These are phyloP conservation scores for Sequoia sempervirens DNA, from an alignment of 75 land plant genomes.

Conservation along the genomic window DNA sequence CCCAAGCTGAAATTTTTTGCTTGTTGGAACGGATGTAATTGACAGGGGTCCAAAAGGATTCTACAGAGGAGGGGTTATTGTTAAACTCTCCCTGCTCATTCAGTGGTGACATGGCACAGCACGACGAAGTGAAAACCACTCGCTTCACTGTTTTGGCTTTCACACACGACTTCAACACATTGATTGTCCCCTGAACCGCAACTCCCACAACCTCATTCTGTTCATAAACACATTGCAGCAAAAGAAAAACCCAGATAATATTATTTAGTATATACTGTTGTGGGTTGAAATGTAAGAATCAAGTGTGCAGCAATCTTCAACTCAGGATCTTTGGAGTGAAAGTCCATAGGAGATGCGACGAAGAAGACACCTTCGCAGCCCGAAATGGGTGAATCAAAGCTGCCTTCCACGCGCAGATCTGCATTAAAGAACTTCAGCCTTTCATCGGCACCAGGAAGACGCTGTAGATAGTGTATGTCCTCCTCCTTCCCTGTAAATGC, in stretches of 20 bases:
- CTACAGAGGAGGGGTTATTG: neutral
- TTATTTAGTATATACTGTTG: too few relatives aligned
- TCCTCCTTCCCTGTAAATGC: too few relatives aligned
- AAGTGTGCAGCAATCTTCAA: too few relatives aligned
- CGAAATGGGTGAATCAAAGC: conserved; percentile 44
- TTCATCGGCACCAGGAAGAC: conserved; percentile 52
- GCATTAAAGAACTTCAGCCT: conserved; percentile 56
- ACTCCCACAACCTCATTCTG: conserved; percentile 17
- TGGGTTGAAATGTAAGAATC: too few relatives aligned
- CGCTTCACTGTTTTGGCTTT: conserved; percentile 21
- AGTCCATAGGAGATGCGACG: too few relatives aligned
- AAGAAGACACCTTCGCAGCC: conserved; percentile 43
- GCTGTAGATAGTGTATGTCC: neutral
- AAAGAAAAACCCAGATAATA: too few relatives aligned
- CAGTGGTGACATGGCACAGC: neutral
- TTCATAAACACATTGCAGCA: neutral
- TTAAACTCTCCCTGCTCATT: neutral
- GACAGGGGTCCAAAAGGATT: neutral
- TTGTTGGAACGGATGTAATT: neutral
- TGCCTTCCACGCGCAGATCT: conserved; percentile 48
- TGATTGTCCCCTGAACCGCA: conserved; percentile 20
- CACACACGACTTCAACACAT: conserved; percentile 30
- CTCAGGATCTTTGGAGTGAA: too few relatives aligned
- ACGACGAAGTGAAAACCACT: conserved; percentile 32
- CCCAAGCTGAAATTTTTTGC: conserved; percentile 4